Conservation (phyloP, 306 rosid species). For the Cicer pinnatifidum region DNA sequence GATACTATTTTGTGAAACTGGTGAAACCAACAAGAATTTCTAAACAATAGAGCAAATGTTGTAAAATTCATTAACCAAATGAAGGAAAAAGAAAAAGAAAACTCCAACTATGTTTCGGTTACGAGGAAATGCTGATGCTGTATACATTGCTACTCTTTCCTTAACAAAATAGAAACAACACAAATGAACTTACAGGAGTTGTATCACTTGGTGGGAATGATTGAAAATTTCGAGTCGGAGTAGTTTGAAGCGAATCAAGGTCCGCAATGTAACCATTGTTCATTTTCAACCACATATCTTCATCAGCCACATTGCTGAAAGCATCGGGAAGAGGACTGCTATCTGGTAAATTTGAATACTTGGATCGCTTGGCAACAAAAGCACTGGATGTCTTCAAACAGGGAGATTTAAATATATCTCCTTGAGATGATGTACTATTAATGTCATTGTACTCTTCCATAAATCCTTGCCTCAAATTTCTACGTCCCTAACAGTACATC, state of each 20-base stretch:
- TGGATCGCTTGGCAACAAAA: constrained; percentile 78
- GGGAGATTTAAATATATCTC: constrained; percentile 77
- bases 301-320: constrained; percentile 82
- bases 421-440: constrained; percentile 56
- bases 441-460: constrained; percentile 56
- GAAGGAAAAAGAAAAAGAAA: neutral
- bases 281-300: constrained; percentile 91
- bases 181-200: constrained; percentile 64
- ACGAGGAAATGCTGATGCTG: constrained; percentile 14
- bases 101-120: constrained; percentile 15
- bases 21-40: constrained; percentile 31
- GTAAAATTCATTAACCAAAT: constrained; percentile 26
- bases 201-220: constrained; percentile 66
- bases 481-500: constrained; percentile 51
- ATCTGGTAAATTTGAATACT: constrained; percentile 58
- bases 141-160: neutral
- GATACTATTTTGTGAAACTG: neutral
- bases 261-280: constrained; percentile 81
- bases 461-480: constrained; percentile 53
- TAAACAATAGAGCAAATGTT: constrained; percentile 23
- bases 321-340: constrained; percentile 78
- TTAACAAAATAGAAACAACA: constrained; percentile 33
- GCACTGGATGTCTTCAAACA: constrained; percentile 67
- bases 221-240: constrained; percentile 74
- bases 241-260: constrained; percentile 81